Evolutionary conservation across 2,329 filamentous ascomycete species (phyloP).

Genomic region (Paraphoma chrysanthemicola): DNA sequence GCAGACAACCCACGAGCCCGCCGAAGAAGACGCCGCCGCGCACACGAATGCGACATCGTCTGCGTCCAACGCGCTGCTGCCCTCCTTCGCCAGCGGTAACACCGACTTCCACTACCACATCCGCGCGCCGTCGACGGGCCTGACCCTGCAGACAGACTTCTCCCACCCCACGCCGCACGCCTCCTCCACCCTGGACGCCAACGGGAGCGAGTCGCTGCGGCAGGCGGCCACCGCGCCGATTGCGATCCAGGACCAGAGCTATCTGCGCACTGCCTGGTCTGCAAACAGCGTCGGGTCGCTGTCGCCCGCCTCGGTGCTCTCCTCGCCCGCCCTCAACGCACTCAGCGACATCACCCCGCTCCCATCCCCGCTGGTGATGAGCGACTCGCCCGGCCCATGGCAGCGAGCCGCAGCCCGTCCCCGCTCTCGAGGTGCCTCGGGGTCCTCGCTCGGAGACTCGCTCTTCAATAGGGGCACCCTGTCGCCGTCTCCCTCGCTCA

Average conservation of each 20-base stretch:
- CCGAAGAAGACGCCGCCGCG: constrained; percentile 10
- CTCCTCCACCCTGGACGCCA: constrained; percentile 43
- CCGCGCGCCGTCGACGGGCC: constrained; percentile 29
- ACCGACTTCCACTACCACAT: constrained; percentile 30
- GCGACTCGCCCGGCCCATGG: constrained; percentile 54
- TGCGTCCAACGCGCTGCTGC: constrained; percentile 34
- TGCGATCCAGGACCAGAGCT: constrained; percentile 43
- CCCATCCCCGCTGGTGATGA: constrained; percentile 56
- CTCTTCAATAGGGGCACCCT: constrained; percentile 39
- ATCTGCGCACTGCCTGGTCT: constrained; percentile 51
- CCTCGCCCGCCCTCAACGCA: constrained; percentile 57
- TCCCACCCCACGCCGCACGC: constrained; percentile 27
- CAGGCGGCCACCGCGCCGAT: constrained; percentile 48
- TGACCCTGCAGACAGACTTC: constrained; percentile 39
- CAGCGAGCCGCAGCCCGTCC: constrained; percentile 42
- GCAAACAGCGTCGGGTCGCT: constrained; percentile 54
- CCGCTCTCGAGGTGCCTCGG: constrained; percentile 43
- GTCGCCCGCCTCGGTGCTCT: constrained; percentile 54
- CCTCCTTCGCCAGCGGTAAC: constrained; percentile 17
- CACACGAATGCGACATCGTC: constrained; percentile 23
- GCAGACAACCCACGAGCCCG: constrained; percentile 2
- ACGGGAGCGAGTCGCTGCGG: constrained; percentile 33
- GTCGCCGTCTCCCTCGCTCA: constrained; percentile 49
- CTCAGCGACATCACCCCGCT: constrained; percentile 60
- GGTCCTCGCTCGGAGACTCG: constrained; percentile 40